Percentiles rank a stretch among this genome's conserved stretches.
These are phyloP conservation scores for Kwoniella dendrophila DNA, from an alignment of 768 basidiomycete species.

Conservation along the genomic window DNA sequence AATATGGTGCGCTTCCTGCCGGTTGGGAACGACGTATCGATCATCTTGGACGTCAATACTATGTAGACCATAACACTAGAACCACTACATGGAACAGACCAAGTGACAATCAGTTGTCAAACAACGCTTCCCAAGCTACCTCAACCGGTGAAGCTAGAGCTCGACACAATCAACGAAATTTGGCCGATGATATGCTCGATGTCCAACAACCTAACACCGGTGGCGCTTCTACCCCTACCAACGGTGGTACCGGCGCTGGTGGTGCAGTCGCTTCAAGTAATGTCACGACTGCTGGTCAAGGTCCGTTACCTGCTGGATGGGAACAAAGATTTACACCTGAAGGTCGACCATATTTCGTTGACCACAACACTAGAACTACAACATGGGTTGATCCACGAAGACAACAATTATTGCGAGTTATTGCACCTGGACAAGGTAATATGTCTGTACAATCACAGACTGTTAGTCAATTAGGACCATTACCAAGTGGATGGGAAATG, in stretches of 20 bases:
- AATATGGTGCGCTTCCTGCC: conserved; percentile 81
- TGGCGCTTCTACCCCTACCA: conserved; percentile 41
- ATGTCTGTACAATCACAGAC: conserved; percentile 88
- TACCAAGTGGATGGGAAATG: conserved; percentile 99
- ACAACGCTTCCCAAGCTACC: conserved; percentile 61
- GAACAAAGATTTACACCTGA: conserved; percentile 98
- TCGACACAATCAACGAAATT: conserved; percentile 55
- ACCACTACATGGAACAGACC: conserved; percentile 98
- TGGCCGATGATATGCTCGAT: conserved; percentile 57
- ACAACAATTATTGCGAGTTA: conserved; percentile 93
- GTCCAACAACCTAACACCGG: conserved; percentile 31
- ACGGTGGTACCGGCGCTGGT: conserved; percentile 34
- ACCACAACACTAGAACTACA: conserved; percentile 98
- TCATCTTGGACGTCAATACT: conserved; percentile 92
- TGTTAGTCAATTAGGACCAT: conserved; percentile 91
- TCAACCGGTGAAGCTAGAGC: conserved; percentile 55
- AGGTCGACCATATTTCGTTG: conserved; percentile 97
- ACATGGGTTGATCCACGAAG: conserved; percentile 99
- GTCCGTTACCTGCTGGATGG: conserved; percentile 94
- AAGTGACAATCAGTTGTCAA: conserved; percentile 72
- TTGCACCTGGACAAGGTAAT: conserved; percentile 86
- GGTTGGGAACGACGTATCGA: conserved; percentile 98
- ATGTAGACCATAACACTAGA: conserved; percentile 97
- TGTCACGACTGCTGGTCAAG: conserved; percentile 72
- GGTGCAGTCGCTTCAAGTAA: conserved; percentile 46